Conservation (phyloP, 768 basidiomycete genomes). For the Kwoniella bestiolae region DNA sequence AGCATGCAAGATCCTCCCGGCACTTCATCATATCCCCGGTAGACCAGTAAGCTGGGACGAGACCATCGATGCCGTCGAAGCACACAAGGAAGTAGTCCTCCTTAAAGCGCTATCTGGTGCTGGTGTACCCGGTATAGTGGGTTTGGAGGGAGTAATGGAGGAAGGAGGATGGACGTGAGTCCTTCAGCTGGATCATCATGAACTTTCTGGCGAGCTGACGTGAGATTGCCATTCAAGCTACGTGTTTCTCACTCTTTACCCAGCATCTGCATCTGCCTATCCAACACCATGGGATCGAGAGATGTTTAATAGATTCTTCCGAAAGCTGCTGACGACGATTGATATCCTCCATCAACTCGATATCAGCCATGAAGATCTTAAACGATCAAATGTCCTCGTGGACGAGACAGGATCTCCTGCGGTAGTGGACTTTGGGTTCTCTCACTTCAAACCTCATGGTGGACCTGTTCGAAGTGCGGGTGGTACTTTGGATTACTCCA, state of each 20-base stretch:
- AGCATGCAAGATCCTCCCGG: slow-evolving; percentile 56
- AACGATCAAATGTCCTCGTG: slow-evolving; percentile 61
- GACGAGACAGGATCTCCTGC: slow-evolving; percentile 40
- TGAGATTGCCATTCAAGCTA: slow-evolving; percentile 33
- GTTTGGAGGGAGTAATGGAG: slow-evolving; percentile 52
- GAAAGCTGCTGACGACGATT: slow-evolving; percentile 42
- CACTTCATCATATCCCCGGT: slow-evolving; percentile 33
- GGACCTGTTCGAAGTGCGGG: slow-evolving; percentile 42
- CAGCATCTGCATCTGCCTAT: slow-evolving; percentile 28
- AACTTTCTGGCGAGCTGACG: neutral
- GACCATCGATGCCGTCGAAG: slow-evolving; percentile 51
- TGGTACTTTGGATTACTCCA: slow-evolving; percentile 54
- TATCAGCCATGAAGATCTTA: slow-evolving; percentile 61
- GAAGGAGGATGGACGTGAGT: slow-evolving; percentile 54
- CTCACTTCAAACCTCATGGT: slow-evolving; percentile 43
- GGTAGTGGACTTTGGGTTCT: slow-evolving; percentile 54
- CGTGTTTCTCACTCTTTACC: slow-evolving; percentile 48
- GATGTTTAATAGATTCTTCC: slow-evolving; percentile 47
- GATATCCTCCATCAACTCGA: slow-evolving; percentile 56
- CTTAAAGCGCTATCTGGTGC: slow-evolving; percentile 49
- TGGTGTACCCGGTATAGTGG: slow-evolving; percentile 46
- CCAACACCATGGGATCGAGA: slow-evolving; percentile 19
- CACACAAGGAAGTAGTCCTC: slow-evolving; percentile 54
- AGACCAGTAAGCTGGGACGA: slow-evolving; percentile 41
- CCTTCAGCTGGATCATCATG: neutral